Evolutionary conservation across 495 filamentous ascomycete species (phyloP).

Genomic region (Margaritispora aquatica): DNA sequence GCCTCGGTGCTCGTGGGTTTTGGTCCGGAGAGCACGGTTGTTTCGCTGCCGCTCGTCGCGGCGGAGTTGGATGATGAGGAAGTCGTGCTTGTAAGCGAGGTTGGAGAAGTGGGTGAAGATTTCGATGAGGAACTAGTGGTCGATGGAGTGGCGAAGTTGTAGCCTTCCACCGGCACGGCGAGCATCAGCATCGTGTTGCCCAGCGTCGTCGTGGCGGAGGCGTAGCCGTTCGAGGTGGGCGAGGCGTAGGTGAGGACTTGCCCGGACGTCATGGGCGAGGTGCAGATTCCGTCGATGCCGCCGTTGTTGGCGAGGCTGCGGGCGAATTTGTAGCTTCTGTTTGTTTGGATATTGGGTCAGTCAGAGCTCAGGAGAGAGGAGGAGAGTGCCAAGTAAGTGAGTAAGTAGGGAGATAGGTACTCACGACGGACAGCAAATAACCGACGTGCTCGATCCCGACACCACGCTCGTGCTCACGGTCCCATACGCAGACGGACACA

Average conservation of each 20-base stretch:
- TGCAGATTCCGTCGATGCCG: constrained; percentile 3
- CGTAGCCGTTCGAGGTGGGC: not conserved
- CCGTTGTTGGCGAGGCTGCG: not conserved
- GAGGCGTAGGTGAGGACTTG: constrained; percentile 5
- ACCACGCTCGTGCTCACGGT: constrained; percentile 2
- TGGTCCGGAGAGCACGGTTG: no score
- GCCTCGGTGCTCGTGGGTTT: no score
- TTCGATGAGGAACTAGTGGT: not conserved
- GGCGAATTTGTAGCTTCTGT: not conserved
- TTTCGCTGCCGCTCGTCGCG: no score
- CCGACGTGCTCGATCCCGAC: not conserved
- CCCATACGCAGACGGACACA: constrained; percentile 1
- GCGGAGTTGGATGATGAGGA: not conserved
- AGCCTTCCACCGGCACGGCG: constrained; percentile 3
- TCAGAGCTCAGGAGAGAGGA: not conserved
- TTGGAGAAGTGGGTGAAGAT: not conserved
- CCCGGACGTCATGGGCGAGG: not conserved
- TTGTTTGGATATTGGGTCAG: not conserved
- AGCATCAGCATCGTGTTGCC: not conserved
- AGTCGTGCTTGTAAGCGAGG: not conserved
- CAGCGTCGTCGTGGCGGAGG: not conserved
- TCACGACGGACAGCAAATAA: constrained; percentile 9
- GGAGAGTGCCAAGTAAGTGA: not conserved
- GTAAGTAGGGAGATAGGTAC: constrained; percentile 1
- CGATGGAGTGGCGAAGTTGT: not conserved